Evolutionary conservation across 2,329 filamentous ascomycete species (phyloP).

Genomic region (Dothistroma pini): DNA sequence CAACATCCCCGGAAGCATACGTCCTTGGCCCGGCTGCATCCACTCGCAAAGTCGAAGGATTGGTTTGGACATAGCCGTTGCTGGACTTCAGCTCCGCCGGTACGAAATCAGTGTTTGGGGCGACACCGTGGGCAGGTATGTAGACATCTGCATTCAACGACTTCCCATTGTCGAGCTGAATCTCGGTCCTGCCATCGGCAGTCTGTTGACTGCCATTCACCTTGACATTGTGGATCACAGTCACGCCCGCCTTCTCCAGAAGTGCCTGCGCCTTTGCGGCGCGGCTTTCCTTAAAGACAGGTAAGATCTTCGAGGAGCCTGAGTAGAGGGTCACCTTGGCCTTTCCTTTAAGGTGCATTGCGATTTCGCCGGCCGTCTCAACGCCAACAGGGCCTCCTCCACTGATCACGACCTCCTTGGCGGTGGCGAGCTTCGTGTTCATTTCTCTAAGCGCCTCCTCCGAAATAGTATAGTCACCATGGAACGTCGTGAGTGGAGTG

Average conservation of each 20-base stretch:
- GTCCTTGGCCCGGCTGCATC: constrained; percentile 44
- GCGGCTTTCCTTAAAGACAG: constrained; percentile 40
- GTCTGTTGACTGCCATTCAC: constrained; percentile 22
- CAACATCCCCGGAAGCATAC: constrained; percentile 49
- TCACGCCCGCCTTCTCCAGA: constrained; percentile 48
- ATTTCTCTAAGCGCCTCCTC: constrained; percentile 32
- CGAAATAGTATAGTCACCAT: constrained; percentile 36
- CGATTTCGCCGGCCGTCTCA: constrained; percentile 39
- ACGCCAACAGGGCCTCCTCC: constrained; percentile 40
- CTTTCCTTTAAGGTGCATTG: constrained; percentile 34
- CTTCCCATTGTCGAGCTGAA: constrained; percentile 47
- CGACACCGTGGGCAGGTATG: constrained; percentile 51
- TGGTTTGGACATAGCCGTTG: constrained; percentile 48
- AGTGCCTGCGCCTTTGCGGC: constrained; percentile 43
- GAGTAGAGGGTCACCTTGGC: constrained; percentile 47
- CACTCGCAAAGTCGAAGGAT: constrained; percentile 45
- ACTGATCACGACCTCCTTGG: constrained; percentile 35
- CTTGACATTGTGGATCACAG: constrained; percentile 30
- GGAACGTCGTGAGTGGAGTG: constrained; percentile 44
- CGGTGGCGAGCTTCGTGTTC: constrained; percentile 33
- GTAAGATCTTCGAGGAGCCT: constrained; percentile 40
- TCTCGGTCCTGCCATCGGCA: constrained; percentile 42
- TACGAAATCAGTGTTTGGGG: constrained; percentile 53
- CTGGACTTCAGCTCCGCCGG: constrained; percentile 43
- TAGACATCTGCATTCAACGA: constrained; percentile 50